Evolutionary conservation across 2,329 filamentous ascomycete species (phyloP).

Genomic region (Fusarium musae): DNA sequence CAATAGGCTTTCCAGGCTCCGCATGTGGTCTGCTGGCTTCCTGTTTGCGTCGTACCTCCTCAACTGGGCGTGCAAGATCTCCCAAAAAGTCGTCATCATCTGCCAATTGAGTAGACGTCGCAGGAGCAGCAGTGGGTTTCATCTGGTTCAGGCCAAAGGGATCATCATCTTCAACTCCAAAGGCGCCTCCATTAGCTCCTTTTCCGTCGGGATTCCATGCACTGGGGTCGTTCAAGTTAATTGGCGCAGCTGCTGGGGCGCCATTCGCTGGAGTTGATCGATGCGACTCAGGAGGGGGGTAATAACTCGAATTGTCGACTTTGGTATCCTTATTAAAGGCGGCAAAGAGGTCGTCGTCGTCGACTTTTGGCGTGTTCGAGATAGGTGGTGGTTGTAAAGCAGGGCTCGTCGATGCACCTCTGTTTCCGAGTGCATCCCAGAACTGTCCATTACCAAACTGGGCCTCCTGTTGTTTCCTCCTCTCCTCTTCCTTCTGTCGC

Average conservation of each 20-base stretch:
- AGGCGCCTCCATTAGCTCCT: slow-evolving; percentile 47
- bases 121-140: slow-evolving; percentile 54
- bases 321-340: slow-evolving; percentile 74
- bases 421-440: slow-evolving; percentile 77
- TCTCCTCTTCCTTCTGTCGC: slow-evolving; percentile 78
- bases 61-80: slow-evolving; percentile 71
- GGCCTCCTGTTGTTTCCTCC: slow-evolving; percentile 75
- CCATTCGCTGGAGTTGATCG: slow-evolving; percentile 58
- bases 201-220: slow-evolving; percentile 59
- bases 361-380: slow-evolving; percentile 41
- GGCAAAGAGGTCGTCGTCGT: slow-evolving; percentile 73
- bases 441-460: slow-evolving; percentile 82
- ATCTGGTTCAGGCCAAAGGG: slow-evolving; percentile 83
- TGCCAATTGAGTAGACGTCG: slow-evolving; percentile 42
- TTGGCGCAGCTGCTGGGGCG: slow-evolving; percentile 43
- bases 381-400: slow-evolving; percentile 36
- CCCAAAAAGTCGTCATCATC: slow-evolving; percentile 75
- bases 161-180: slow-evolving; percentile 80
- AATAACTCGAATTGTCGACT: slow-evolving; percentile 74
- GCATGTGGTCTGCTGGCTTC: slow-evolving; percentile 54
- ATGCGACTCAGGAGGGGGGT: slow-evolving; percentile 59
- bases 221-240: slow-evolving; percentile 65
- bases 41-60: slow-evolving; percentile 66
- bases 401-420: slow-evolving; percentile 56
- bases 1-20: slow-evolving; percentile 67